Evolutionary conservation across 805 yeast genomes (phyloP), one percentile per base, ranked within the genome.

Genomic region (Candida glaebosa): DNA sequence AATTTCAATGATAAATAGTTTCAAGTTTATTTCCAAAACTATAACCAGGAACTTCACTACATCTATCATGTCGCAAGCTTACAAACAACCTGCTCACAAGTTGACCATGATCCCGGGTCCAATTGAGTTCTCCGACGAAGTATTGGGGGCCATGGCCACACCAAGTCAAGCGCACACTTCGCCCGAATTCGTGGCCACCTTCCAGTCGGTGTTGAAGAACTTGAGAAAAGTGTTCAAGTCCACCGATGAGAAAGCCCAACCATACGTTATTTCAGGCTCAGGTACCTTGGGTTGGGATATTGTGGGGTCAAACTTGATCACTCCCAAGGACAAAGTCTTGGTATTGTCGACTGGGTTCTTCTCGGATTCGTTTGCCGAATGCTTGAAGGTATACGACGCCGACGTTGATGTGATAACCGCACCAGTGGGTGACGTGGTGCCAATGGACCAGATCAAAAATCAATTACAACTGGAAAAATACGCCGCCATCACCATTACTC

Each of bases 201-300:
- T 90, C 70, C 85, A 83, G 60, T 61, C 75, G 15, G 84, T 78
- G 12, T 73, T 91, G 56, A 63, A 72, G 53, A 78, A 81, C 60
- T 74, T 87, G 52, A 78, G 97, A 53, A 73, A 70, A 50, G 64
- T 91, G 50, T 90, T 90, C 76, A 76, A 82, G 57, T 81, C 91
- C 20, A 67, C 79, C 19, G 79, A 76, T 53, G 61, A 78, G 10
- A 46, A 43, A 10, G 78, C 93, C 28, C 96, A 87, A 67, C 87
- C 90, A 5, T 73, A 86, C 45, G 86, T 91, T 12, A 58, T 91
- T 43, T 75, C 93, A 3, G 98, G 97, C 33, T 84, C 95, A 2
- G 98, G 98, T 43, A 88, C 97, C 16, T 73, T 90, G 32, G 98
- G 98, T 28, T 90, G 96, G 96, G 98, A 90, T 57, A 69, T 90